Percentiles rank a stretch among this genome's conserved stretches.
Evolutionary conservation across 78 protist genomes (phyloP).

Genomic region (Chrysochromulina tobinii): DNA sequence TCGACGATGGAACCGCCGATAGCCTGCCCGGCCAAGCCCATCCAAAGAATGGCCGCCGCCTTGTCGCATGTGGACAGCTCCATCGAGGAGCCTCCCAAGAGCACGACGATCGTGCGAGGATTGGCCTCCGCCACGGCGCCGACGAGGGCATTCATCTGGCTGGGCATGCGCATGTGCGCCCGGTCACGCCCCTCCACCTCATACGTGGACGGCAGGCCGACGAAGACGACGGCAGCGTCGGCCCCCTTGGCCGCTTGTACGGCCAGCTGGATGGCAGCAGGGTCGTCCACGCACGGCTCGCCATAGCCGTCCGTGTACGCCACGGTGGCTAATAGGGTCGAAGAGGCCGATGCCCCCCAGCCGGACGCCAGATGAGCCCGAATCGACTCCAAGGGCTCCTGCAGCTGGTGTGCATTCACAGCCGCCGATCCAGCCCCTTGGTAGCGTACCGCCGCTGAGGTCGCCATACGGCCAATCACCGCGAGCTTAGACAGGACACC

Average conservation of each 20-base stretch:
- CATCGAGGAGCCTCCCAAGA: constrained; percentile 42
- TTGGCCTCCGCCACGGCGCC: neutral
- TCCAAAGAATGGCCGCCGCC: constrained; percentile 11
- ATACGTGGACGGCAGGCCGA: neutral
- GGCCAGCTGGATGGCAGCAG: neutral
- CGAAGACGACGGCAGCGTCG: constrained; percentile 44
- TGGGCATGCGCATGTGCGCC: constrained; percentile 21
- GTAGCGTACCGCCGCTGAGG: neutral
- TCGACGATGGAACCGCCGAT: constrained; percentile 41
- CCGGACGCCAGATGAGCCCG: neutral
- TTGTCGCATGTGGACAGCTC: constrained; percentile 42
- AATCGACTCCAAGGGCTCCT: neutral
- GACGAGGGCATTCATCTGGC: neutral
- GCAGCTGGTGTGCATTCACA: neutral
- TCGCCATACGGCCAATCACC: too few relatives aligned
- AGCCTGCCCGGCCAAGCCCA: constrained; percentile 56
- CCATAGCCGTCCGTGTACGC: neutral
- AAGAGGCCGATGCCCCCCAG: neutral
- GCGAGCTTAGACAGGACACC: too few relatives aligned
- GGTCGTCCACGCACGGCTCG: neutral
- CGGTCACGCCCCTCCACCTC: constrained; percentile 60
- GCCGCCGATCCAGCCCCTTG: neutral
- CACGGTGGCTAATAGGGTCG: neutral
- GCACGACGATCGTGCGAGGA: constrained; percentile 28
- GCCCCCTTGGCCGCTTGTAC: neutral